Base-by-base conservation (phyloP, 2,329 filamentous ascomycete species). In the Atkinsonella texensis region DNA sequence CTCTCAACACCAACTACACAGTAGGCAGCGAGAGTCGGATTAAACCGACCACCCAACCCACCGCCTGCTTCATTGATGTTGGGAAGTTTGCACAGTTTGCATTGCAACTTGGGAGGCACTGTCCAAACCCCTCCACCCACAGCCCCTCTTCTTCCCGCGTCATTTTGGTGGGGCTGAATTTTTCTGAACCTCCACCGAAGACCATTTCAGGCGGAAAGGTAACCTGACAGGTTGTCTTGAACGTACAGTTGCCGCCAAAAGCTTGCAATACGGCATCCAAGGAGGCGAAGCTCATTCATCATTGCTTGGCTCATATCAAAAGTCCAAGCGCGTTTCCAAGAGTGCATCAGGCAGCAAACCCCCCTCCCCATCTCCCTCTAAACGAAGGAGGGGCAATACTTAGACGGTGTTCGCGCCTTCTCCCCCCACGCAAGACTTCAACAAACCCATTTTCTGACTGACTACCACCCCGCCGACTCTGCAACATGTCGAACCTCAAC, bases 401-500 rank as follows among this genome's bases (percentile, higher is more conserved):
- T 39, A 33, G 39, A 39, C 47, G 20, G 33, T 35, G n/a, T 49
- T 44, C 38, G 43, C 48, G 51, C 31, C 43, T 46, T 46, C 12
- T 33, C 18, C 38, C 20, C 39, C 10, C 20, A 46, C 33, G 43
- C 20, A 44, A 20, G 11, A 20, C 45, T 6, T 50, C 41, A 31
- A 17, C 31, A 23, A 7, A 23, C 33, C n/a, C 35, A 23, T 44
- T 20, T 18, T 50, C 8, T 28, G 18, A 39, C 4, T 28, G 17
- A 4, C 3, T 43, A 9, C 9, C 35, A 31, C 10, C 12, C 38
- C 33, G 23, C 52, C 49, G 46, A 46, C 38, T 31, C 32, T 13
- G n/a, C 41, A 57, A 53, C 64, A 95, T 95, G 89, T 85, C 90
- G 62, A 83, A 90, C 69, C 86, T 89, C 63, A 89, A 95, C 69